Conservation (phyloP, 768 basidiomycete genomes). For the Phanerochaete carnosa region DNA sequence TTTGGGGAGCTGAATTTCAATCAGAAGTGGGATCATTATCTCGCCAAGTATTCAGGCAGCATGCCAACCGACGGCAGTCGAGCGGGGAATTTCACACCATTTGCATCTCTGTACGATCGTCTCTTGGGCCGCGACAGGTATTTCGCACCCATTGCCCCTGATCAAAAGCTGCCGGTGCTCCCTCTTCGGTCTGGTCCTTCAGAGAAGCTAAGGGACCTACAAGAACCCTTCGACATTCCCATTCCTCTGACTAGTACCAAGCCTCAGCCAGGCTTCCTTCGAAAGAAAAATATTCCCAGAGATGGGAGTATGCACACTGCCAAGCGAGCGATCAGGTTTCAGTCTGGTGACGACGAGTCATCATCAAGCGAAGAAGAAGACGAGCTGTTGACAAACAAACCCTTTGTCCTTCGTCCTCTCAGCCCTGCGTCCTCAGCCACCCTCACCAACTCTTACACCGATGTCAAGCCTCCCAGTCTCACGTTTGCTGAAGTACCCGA, state of each 20-base stretch:
- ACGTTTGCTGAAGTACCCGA: constrained; percentile 13
- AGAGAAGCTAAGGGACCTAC: neutral
- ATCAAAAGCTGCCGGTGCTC: constrained; percentile 20
- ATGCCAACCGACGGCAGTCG: constrained; percentile 45
- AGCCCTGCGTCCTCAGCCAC: constrained; percentile 22
- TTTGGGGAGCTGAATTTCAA: neutral
- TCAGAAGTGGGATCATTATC: constrained; percentile 69
- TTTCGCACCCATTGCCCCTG: constrained; percentile 15
- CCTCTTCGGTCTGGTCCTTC: constrained; percentile 8
- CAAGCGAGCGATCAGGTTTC: constrained; percentile 39
- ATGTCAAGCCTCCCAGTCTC: constrained; percentile 17
- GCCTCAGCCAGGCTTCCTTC: constrained; percentile 11
- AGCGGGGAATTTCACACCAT: constrained; percentile 55
- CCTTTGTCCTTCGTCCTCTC: constrained; percentile 12
- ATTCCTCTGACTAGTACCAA: neutral
- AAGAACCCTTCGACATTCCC: neutral
- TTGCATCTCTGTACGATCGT: constrained; percentile 51
- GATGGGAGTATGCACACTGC: constrained; percentile 30
- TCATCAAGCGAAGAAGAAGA: constrained; percentile 49
- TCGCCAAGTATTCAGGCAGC: constrained; percentile 53
- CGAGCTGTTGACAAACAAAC: constrained; percentile 22
- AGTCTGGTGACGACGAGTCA: constrained; percentile 23
- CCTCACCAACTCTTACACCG: constrained; percentile 15
- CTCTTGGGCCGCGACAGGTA: constrained; percentile 30
- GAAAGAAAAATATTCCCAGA: neutral